Conservation (phyloP, 2,329 filamentous ascomycete species). For the Fusarium pilosicola region DNA sequence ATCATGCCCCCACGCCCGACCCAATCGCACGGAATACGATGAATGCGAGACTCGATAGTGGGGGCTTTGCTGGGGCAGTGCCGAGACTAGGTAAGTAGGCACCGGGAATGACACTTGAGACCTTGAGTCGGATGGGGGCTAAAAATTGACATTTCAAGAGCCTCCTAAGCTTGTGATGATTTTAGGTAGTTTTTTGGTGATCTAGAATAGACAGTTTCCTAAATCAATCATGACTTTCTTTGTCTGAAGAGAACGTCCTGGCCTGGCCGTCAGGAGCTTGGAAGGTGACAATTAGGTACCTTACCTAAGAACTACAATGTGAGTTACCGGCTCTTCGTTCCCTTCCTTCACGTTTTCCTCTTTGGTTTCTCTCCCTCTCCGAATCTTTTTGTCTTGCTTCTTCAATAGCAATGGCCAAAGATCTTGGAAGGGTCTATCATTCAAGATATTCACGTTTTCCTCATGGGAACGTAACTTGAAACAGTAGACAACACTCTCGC, state of each 20-base stretch:
- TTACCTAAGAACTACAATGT: background rate
- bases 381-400: background rate
- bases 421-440: background rate
- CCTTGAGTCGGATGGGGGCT: background rate
- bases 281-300: background rate
- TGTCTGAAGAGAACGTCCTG: background rate
- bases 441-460: background rate
- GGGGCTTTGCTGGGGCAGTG: slow-evolving; percentile 28
- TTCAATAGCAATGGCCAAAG: background rate
- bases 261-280: background rate
- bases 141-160: background rate
- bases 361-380: background rate
- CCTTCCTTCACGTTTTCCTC: background rate
- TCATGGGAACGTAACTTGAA: background rate
- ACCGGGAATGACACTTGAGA: background rate
- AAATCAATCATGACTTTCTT: background rate
- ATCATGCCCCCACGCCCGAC: slow-evolving; percentile 12
- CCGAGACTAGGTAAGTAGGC: background rate
- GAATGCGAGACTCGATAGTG: slow-evolving; percentile 44
- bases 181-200: background rate
- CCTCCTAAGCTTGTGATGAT: background rate
- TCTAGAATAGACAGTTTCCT: background rate
- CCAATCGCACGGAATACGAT: slow-evolving; percentile 42
- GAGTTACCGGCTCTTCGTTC: background rate
- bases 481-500: background rate